A percentile compares a stretch with the other conserved stretches of the same genome.
Evolutionary conservation across 352 stramenopile genomes (phyloP).

Genomic region (Vaucheria bursata): DNA sequence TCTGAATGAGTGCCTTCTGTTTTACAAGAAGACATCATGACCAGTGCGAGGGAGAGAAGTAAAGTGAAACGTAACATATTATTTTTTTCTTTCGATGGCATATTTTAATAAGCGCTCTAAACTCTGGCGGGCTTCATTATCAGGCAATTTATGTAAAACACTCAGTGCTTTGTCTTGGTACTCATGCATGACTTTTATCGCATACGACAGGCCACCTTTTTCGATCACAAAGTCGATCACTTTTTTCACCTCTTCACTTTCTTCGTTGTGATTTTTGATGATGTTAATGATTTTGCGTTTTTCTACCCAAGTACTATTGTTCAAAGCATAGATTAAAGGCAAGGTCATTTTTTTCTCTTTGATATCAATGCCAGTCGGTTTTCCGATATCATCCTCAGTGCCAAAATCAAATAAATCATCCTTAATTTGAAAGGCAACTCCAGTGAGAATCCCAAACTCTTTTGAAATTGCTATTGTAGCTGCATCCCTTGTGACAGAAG

Average conservation of each 20-base stretch:
- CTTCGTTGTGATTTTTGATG: background rate
- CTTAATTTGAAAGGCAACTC: background rate
- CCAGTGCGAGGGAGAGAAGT: too few relatives aligned
- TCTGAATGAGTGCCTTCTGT: too few relatives aligned
- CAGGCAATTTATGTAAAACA: background rate
- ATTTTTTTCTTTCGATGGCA: too few relatives aligned
- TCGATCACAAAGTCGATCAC: background rate
- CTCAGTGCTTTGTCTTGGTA: background rate
- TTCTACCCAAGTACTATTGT: background rate
- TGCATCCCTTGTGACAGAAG: background rate
- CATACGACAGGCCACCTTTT: background rate
- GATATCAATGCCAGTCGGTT: background rate
- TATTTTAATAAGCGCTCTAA: too few relatives aligned
- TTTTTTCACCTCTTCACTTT: background rate
- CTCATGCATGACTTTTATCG: background rate
- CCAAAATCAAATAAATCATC: conserved; percentile 1
- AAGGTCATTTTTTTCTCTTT: background rate
- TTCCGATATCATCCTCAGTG: background rate
- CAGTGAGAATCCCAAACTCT: background rate
- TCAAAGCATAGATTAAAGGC: background rate
- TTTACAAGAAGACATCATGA: too few relatives aligned
- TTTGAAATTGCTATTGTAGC: background rate
- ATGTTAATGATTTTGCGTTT: background rate
- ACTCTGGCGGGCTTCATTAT: background rate
- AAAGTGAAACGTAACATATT: too few relatives aligned